A percentile compares a stretch with the other conserved stretches of the same genome.
Evolutionary conservation across 306 rosid genomes (phyloP).

Genomic region (Malus asiatica): DNA sequence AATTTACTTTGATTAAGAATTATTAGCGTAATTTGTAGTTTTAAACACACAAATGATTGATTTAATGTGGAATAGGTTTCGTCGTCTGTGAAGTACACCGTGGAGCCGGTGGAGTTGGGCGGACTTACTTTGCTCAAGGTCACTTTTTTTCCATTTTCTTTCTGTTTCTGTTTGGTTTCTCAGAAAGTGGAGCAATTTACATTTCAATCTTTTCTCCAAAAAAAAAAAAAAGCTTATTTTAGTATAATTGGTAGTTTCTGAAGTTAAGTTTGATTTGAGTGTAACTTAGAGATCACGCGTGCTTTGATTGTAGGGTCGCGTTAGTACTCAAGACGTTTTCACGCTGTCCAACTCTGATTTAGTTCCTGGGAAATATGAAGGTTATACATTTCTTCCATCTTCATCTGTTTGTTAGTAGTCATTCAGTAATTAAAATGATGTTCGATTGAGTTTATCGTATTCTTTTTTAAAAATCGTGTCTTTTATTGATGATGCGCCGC

Average conservation of each 20-base stretch:
- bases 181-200: neutral
- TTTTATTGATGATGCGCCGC: neutral
- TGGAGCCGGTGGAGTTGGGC: constrained; percentile 51
- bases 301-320: constrained; percentile 53
- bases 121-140: constrained; percentile 79
- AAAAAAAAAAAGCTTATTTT: neutral
- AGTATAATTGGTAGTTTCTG: neutral
- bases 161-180: neutral
- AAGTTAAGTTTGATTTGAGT: neutral
- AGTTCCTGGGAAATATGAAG: constrained; percentile 95
- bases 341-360: constrained; percentile 86
- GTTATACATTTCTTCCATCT: constrained; percentile 20
- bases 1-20: too few relatives aligned
- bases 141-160: neutral
- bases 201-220: neutral
- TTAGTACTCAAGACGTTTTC: constrained; percentile 72
- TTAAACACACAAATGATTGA: neutral
- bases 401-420: neutral
- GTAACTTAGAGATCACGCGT: neutral
- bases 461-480: neutral
- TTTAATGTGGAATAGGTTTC: constrained; percentile 24
- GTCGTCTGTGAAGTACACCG: constrained; percentile 31
- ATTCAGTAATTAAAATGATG: neutral
- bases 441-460: neutral
- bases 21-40: neutral